Percentiles rank a stretch among this genome's conserved stretches.
Evolutionary conservation across 2,329 filamentous ascomycete species (phyloP).

Genomic region (Magnaporthiopsis rhizophila): DNA sequence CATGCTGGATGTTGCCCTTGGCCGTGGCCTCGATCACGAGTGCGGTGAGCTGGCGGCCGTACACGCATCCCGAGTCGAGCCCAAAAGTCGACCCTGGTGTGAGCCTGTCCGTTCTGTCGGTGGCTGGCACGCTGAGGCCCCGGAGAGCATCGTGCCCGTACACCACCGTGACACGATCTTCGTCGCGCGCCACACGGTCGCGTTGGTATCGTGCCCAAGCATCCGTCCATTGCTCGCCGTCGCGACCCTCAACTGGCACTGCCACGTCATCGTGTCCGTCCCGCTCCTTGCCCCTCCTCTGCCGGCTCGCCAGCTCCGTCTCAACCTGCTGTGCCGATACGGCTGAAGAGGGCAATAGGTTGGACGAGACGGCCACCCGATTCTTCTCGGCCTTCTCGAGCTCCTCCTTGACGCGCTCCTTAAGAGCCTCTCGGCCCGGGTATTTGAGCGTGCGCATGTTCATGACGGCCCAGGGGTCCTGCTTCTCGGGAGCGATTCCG

Average conservation of each 20-base stretch:
- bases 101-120: neutral
- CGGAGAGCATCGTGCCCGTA: conserved; percentile 80
- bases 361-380: conserved; percentile 11
- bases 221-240: conserved; percentile 61
- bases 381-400: conserved; percentile 24
- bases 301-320: conserved; percentile 13
- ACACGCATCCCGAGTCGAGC: conserved; percentile 75
- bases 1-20: conserved; percentile 1
- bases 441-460: conserved; percentile 77
- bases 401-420: conserved; percentile 20
- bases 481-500: conserved; percentile 58
- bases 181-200: conserved; percentile 15
- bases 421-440: conserved; percentile 43
- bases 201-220: conserved; percentile 48
- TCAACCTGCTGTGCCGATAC: conserved; percentile 15
- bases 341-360: conserved; percentile 5
- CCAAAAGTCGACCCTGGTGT: conserved; percentile 53
- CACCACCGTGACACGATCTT: conserved; percentile 56
- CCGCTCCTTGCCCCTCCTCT: conserved; percentile 8
- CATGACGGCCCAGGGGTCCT: conserved; percentile 77
- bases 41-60: conserved; percentile 67
- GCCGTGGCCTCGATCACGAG: conserved; percentile 56
- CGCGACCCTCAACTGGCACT: conserved; percentile 32
- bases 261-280: conserved; percentile 14
- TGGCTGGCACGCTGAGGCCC: conserved; percentile 45